phyloP scores from a whole-genome alignment of 371 early-diverging fungal species.

The Mortierella sp. region DNA sequence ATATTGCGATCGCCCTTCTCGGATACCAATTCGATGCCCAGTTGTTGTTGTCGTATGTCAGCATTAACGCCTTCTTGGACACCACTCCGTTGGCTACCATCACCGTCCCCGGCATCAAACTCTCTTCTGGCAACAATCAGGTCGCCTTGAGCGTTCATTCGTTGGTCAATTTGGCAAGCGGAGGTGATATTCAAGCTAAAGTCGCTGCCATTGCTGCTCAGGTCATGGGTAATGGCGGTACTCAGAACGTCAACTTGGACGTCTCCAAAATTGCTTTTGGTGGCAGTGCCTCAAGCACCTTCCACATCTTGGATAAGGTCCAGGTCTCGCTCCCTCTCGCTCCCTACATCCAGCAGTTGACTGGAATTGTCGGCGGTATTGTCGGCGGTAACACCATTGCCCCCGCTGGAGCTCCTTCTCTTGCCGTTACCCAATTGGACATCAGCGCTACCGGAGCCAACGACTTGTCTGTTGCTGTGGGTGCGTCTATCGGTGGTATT shows the following conservation, averaged over 20 bases:
- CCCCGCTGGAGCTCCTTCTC: conserved; percentile 18
- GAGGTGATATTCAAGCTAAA: conserved; percentile 46
- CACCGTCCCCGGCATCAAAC: conserved; percentile 39
- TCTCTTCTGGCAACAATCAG: conserved; percentile 52
- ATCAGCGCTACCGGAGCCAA: conserved; percentile 46
- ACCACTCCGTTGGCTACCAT: conserved; percentile 45
- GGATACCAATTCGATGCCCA: conserved; percentile 54
- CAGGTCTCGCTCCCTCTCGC: conserved; percentile 44
- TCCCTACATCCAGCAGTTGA: conserved; percentile 50
- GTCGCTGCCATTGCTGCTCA: conserved; percentile 44
- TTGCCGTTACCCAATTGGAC: conserved; percentile 46
- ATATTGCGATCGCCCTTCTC: conserved; percentile 37
- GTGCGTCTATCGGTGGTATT: conserved; percentile 48
- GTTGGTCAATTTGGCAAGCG: conserved; percentile 39
- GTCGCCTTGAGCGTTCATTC: conserved; percentile 32
- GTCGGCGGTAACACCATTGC: conserved; percentile 17
- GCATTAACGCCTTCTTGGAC: conserved; percentile 51
- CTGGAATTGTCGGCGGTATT: conserved; percentile 36
- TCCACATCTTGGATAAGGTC: conserved; percentile 56
- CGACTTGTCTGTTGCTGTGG: conserved; percentile 40
- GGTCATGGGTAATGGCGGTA: conserved; percentile 37
- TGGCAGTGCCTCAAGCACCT: conserved; percentile 31
- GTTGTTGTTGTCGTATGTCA: conserved; percentile 52
- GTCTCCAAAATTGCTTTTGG: conserved; percentile 57
- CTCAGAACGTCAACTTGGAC: conserved; percentile 45